Evolutionary conservation across 306 rosid species (phyloP), one percentile per base, ranked within the genome.

Genomic region (Vigna hirtella): DNA sequence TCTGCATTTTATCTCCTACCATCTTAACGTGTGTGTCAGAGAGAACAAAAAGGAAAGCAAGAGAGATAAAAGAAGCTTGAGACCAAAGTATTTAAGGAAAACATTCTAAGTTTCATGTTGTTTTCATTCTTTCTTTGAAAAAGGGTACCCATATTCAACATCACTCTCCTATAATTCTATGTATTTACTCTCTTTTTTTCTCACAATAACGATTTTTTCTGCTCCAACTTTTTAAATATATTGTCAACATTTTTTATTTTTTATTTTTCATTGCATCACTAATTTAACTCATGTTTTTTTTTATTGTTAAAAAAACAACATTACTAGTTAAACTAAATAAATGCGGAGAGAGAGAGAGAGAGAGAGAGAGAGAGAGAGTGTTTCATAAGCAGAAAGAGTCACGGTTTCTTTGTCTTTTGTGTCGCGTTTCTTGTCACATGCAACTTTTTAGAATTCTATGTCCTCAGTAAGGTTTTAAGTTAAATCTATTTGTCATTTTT

Each of bases 371-470:
- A 24, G 32, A 12, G 22, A 20, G 53, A 75, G 34, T n/a, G 13
- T 30, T 22, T 6, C 20, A 67, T 43, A 45, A 45, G 40, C 36
- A 67, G 7, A 45, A 67, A 67, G 74, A 13, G 80, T 79, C 86
- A 82, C 86, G 89, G 82, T 76, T 85, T 68, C 32, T 62, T 82
- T 86, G 82, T 82, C 84, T 69, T 14, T 20, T 64, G 75, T 82
- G 70, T 70, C 28, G 38, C 17, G n/a, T 74, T 70, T 28, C 43
- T 65, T 64, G 28, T 75, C 84, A 85, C 88, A 82, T 82, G 84
- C 50, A 24, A 28, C 72, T 79, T 70, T 79, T 40, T 40, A 58
- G 73, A 66, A 59, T 52, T 67, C 62, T 38, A 68, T 74, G 67
- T 52, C 63, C 64, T 53, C 45, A 17, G 5, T 79, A 16, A 66